phyloP scores from a whole-genome alignment of 208 protist genomes.

The Wallacemonas sp. region DNA sequence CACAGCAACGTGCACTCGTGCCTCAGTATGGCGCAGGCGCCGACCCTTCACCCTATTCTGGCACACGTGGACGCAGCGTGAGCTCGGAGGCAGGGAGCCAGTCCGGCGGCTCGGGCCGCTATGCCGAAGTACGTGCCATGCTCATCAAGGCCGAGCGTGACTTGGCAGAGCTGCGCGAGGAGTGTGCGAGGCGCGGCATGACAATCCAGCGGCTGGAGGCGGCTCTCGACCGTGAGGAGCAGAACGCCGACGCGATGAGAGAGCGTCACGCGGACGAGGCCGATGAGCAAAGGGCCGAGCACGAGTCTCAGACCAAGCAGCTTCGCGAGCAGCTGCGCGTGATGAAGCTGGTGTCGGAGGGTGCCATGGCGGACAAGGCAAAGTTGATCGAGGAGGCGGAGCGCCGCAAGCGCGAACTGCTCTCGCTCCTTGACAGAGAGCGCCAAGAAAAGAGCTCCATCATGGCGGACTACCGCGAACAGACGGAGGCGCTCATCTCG shows the following conservation, averaged over 20 bases:
- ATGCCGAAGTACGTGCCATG: conserved; percentile 63
- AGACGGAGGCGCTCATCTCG: conserved; percentile 85
- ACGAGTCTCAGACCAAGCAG: conserved; percentile 65
- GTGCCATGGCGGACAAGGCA: conserved; percentile 71
- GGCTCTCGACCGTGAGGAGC: conserved; percentile 62
- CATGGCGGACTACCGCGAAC: conserved; percentile 86
- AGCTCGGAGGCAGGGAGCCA: conserved; percentile 17
- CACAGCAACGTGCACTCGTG: conserved; percentile 35
- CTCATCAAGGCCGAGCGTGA: conserved; percentile 75
- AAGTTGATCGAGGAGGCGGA: conserved; percentile 55
- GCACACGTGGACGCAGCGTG: conserved; percentile 16
- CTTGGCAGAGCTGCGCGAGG: conserved; percentile 67
- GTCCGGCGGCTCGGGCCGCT: conserved; percentile 22
- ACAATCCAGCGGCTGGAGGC: conserved; percentile 52
- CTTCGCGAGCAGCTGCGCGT: conserved; percentile 80
- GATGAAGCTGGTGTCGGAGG: conserved; percentile 72
- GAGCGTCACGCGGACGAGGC: conserved; percentile 40
- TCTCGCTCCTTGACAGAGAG: conserved; percentile 75
- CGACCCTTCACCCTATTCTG: conserved; percentile 11
- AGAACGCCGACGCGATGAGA: conserved; percentile 35
- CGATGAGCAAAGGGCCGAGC: conserved; percentile 49
- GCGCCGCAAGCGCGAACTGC: conserved; percentile 66
- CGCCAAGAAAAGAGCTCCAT: conserved; percentile 85
- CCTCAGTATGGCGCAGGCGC: conserved; percentile 16
- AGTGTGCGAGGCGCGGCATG: conserved; percentile 43